phyloP scores from a whole-genome alignment of 139 green algal genomes.

The Eudorina sp. region DNA sequence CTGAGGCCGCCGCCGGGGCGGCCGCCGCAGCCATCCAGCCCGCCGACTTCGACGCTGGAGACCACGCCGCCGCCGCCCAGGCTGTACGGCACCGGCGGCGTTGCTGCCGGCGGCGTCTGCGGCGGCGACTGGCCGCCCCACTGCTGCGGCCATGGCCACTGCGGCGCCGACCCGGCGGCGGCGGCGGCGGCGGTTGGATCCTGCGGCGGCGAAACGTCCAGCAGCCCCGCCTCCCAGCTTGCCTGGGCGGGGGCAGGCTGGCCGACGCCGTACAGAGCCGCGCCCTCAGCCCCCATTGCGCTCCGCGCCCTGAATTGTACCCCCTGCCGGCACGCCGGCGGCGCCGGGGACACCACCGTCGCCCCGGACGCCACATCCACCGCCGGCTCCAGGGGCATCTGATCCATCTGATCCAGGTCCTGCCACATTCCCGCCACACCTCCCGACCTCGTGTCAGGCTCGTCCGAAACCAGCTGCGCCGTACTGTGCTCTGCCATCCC shows the following conservation, averaged over 20 bases:
- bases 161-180: neutral
- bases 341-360: neutral
- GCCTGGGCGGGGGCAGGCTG: neutral
- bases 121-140: neutral
- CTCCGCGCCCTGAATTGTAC: too few relatives aligned
- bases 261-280: too few relatives aligned
- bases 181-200: too few relatives aligned
- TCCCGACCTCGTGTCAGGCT: neutral
- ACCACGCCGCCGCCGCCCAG: too few relatives aligned
- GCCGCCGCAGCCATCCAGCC: neutral
- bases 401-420: neutral
- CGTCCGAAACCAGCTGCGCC: constrained; percentile 16
- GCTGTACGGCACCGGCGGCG: neutral
- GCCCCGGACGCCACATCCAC: neutral
- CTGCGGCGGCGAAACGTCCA: neutral
- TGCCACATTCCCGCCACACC: neutral
- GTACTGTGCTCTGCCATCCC: neutral
- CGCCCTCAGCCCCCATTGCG: too few relatives aligned
- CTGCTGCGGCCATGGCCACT: neutral
- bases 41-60: neutral
- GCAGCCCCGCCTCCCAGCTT: neutral
- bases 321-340: too few relatives aligned
- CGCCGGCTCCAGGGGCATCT: neutral
- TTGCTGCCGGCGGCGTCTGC: neutral
- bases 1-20: neutral